Conservation (phyloP, 2,329 filamentous ascomycete species). For the Akanthomyces muscarius region DNA sequence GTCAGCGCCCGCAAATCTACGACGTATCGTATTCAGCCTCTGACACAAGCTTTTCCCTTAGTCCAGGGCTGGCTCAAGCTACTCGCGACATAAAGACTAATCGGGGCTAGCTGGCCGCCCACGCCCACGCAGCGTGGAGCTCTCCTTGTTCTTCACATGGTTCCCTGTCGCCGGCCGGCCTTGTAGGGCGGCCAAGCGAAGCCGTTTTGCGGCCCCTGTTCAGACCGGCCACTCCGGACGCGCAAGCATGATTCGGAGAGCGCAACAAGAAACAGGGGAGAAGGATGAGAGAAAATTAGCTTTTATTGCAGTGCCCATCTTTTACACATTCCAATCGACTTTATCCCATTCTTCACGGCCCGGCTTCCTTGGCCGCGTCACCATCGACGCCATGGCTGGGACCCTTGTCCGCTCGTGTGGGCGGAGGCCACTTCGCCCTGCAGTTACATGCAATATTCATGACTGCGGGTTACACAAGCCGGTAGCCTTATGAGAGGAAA, state of each 20-base stretch:
- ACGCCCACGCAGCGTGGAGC: too few relatives aligned
- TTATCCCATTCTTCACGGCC: neutral
- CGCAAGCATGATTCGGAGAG: neutral
- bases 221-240: neutral
- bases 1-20: neutral
- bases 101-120: neutral
- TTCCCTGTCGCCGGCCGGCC: neutral
- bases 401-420: neutral
- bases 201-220: neutral
- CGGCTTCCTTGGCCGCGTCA: neutral
- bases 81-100: slow-evolving; percentile 13
- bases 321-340: neutral
- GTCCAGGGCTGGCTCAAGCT: neutral
- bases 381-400: neutral
- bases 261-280: too few relatives aligned
- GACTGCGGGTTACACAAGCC: neutral
- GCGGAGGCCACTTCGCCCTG: neutral
- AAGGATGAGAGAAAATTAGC: too few relatives aligned
- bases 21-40: neutral
- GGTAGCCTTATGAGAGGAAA: neutral
- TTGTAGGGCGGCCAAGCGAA: neutral
- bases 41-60: neutral
- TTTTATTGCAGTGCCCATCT: too few relatives aligned
- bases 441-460: neutral
- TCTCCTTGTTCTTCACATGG: neutral